phyloP scores from a whole-genome alignment of 2,329 filamentous ascomycete species.

The Coniella vitis region DNA sequence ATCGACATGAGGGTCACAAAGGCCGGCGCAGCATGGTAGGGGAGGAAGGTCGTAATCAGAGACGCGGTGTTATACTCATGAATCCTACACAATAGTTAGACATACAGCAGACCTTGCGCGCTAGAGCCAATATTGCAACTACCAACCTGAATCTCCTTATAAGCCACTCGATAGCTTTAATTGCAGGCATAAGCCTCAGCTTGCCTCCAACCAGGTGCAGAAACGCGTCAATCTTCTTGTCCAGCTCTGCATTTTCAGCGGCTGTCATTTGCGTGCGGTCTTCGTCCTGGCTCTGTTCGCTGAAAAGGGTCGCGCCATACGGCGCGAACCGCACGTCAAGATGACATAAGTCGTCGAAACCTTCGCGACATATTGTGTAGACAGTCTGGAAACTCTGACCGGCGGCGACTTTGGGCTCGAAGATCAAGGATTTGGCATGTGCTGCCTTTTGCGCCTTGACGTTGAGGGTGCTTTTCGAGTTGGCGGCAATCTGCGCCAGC shows the following conservation, averaged over 20 bases:
- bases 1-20: slow-evolving; percentile 86
- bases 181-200: slow-evolving; percentile 75
- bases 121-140: background rate
- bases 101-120: slow-evolving; percentile 8
- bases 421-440: slow-evolving; percentile 92
- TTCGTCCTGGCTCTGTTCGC: slow-evolving; percentile 83
- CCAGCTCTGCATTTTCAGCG: slow-evolving; percentile 74
- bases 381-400: slow-evolving; percentile 86
- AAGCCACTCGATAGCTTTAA: slow-evolving; percentile 93
- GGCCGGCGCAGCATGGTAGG: slow-evolving; percentile 79
- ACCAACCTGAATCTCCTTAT: slow-evolving; percentile 76
- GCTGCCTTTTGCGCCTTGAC: slow-evolving; percentile 86
- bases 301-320: slow-evolving; percentile 79
- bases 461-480: slow-evolving; percentile 84
- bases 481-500: slow-evolving; percentile 84
- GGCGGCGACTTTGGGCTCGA: slow-evolving; percentile 76
- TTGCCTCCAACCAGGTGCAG: slow-evolving; percentile 71
- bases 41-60: slow-evolving; percentile 79
- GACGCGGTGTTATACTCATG: slow-evolving; percentile 83
- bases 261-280: slow-evolving; percentile 80
- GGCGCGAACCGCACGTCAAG: slow-evolving; percentile 72
- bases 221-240: slow-evolving; percentile 72
- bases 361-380: slow-evolving; percentile 79
- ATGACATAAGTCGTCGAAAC: slow-evolving; percentile 84
- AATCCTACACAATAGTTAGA: slow-evolving; percentile 46